These are phyloP conservation scores for Trichoderma virens DNA, from an alignment of 495 filamentous ascomycete species.

Conservation along the genomic window DNA sequence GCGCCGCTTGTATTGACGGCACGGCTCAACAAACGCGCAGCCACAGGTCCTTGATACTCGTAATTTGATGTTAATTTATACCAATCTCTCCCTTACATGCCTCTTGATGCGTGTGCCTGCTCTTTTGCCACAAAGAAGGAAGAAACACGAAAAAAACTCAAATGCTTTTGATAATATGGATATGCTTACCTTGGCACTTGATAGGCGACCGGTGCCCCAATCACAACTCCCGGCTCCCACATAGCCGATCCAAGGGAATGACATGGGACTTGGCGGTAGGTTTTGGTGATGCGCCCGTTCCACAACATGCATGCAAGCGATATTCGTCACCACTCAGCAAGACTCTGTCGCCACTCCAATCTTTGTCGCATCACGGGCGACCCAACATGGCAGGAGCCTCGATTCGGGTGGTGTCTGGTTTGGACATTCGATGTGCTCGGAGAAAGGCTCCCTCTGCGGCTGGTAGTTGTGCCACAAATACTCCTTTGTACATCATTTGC, in stretches of 20 bases:
- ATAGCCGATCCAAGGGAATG: not conserved
- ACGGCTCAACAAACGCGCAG: not conserved
- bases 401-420: no score
- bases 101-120: no score
- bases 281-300: slow-evolving; percentile 1
- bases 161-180: no score
- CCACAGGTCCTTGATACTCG: not conserved
- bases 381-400: slow-evolving; percentile 1
- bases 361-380: not conserved
- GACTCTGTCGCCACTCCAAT: not conserved
- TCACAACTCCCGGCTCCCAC: no score
- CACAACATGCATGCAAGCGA: not conserved
- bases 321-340: not conserved
- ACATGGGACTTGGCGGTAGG: not conserved
- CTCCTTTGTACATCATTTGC: not conserved
- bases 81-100: no score
- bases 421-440: not conserved
- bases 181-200: no score
- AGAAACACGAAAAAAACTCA: no score
- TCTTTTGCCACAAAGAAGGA: no score
- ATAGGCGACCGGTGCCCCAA: not conserved
- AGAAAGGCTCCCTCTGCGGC: not conserved
- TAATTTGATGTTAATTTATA: not conserved
- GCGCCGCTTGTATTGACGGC: not conserved
- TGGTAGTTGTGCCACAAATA: not conserved